Percentiles rank a stretch among this genome's conserved stretches.
Evolutionary conservation across 805 yeast genomes (phyloP).

Genomic region (Wickerhamomyces chambardii): DNA sequence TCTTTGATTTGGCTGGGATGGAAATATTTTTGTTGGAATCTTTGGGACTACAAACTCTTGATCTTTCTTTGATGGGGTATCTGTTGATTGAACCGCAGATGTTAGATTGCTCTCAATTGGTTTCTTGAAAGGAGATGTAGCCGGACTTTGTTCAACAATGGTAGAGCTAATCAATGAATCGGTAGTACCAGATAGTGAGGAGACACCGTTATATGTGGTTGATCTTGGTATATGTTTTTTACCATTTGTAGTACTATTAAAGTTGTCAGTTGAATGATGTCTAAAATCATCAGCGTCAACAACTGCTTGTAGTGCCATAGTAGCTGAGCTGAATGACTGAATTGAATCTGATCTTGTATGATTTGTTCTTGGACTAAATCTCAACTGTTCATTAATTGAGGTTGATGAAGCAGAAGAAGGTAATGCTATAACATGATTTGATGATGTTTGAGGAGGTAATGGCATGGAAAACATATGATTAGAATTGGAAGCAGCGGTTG

Average conservation of each 20-base stretch:
- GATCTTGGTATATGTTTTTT: conserved; percentile 22
- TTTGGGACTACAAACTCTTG: conserved; percentile 13
- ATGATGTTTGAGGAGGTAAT: conserved; percentile 62
- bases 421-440: conserved; percentile 46
- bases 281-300: conserved; percentile 48
- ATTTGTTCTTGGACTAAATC: conserved; percentile 9
- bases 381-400: conserved; percentile 14
- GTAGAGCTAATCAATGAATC: conserved; percentile 8
- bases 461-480: conserved; percentile 39
- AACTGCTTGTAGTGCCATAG: conserved; percentile 64
- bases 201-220: conserved; percentile 22
- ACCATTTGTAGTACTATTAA: conserved; percentile 8
- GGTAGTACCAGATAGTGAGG: conserved; percentile 5
- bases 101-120: too few relatives aligned
- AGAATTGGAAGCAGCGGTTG: conserved; percentile 29
- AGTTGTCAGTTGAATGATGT: conserved; percentile 4
- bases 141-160: conserved; percentile 16
- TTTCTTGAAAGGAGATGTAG: conserved; percentile 4
- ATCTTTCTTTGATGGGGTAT: conserved; percentile 1
- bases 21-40: conserved; percentile 10
- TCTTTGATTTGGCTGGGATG: conserved; percentile 8
- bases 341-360: conserved; percentile 31
- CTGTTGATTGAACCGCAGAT: conserved; percentile 12
- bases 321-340: conserved; percentile 42
- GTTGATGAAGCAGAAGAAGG: conserved; percentile 28